Evolutionary conservation across 2,329 filamentous ascomycete genomes (phyloP).

Genomic region (Allantophomopsis cytisporea): DNA sequence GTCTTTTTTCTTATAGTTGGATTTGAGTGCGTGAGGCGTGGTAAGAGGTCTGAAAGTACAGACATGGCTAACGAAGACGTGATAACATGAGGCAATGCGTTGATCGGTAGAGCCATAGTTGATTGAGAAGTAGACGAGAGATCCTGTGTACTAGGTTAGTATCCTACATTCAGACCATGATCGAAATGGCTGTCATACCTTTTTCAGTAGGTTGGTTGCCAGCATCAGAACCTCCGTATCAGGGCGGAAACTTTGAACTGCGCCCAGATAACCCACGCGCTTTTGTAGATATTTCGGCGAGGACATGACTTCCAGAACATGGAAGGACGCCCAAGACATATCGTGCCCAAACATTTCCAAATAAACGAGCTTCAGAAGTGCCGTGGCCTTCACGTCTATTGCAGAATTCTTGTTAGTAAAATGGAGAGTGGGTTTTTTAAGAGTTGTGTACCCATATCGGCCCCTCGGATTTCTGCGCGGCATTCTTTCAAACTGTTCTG

Average conservation of each 20-base stretch:
- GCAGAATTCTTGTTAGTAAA: no score
- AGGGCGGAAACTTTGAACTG: slow-evolving; percentile 88
- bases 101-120: slow-evolving; percentile 74
- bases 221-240: slow-evolving; percentile 97
- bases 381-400: slow-evolving; percentile 86
- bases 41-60: slow-evolving; percentile 72
- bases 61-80: slow-evolving; percentile 87
- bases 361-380: slow-evolving; percentile 89
- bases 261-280: slow-evolving; percentile 84
- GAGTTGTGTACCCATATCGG: slow-evolving; percentile 62
- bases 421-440: no score
- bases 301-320: slow-evolving; percentile 98
- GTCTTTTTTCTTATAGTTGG: slow-evolving; percentile 88
- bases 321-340: slow-evolving; percentile 99
- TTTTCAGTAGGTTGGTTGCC: slow-evolving; percentile 92
- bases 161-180: neutral
- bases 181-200: slow-evolving; percentile 34
- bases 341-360: slow-evolving; percentile 98
- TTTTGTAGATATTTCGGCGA: slow-evolving; percentile 92
- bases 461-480: slow-evolving; percentile 76
- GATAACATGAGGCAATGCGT: slow-evolving; percentile 87
- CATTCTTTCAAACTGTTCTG: slow-evolving; percentile 91
- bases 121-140: slow-evolving; percentile 58
- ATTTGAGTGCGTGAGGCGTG: slow-evolving; percentile 75
- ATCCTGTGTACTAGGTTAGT: slow-evolving; percentile 34